Conservation (phyloP, 108 stramenopile species). For the Cyclotella choctawhatcheeana region DNA sequence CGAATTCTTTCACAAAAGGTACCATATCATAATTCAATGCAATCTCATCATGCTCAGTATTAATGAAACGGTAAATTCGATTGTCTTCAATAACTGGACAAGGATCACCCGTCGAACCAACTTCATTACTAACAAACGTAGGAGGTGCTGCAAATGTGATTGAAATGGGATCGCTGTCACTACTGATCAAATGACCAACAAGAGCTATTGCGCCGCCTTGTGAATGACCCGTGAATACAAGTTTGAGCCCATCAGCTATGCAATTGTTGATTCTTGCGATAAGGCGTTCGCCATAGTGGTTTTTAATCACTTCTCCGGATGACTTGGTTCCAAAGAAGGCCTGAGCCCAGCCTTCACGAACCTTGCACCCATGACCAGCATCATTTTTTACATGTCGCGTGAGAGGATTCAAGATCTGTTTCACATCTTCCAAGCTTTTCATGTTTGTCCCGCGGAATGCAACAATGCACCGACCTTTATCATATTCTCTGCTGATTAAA, state of each 20-base stretch:
- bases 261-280: not conserved
- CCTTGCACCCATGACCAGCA: not conserved
- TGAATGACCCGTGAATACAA: conserved; percentile 31
- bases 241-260: not conserved
- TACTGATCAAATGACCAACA: not conserved
- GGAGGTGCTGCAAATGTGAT: conserved; percentile 8
- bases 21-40: not conserved
- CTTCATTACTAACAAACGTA: conserved; percentile 1
- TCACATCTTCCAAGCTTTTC: not conserved
- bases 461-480: conserved; percentile 6
- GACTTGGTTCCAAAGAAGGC: not conserved
- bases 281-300: not conserved
- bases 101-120: not conserved
- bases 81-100: not conserved
- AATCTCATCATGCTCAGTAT: conserved; percentile 1
- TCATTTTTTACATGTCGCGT: too few relatives aligned
- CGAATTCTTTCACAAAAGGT: not conserved
- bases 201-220: conserved; percentile 42
- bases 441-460: not conserved
- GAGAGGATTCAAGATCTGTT: not conserved
- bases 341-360: not conserved
- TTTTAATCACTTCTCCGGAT: not conserved
- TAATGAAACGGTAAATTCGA: conserved; percentile 2
- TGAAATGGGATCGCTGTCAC: not conserved
- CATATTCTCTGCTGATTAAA: not conserved